Percentiles rank a stretch among this genome's conserved stretches.
Evolutionary conservation across 768 basidiomycete species (phyloP).

Genomic region (Amanita molliuscula): DNA sequence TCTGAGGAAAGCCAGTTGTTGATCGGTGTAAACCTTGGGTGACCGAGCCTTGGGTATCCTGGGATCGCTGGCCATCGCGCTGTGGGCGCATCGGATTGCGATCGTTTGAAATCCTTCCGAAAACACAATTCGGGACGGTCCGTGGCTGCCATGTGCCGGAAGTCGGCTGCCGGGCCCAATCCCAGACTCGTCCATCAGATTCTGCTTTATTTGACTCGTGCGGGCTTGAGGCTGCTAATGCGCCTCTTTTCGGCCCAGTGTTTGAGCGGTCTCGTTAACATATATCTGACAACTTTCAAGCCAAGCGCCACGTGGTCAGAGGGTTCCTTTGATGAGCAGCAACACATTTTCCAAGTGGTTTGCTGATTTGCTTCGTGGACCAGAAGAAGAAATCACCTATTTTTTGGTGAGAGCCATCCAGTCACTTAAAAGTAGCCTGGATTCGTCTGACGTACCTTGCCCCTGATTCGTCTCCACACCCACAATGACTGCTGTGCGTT

Average conservation of each 20-base stretch:
- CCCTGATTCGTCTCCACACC: not conserved
- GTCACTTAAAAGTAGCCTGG: not conserved
- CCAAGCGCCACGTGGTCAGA: too few relatives aligned
- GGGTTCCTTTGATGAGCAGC: too few relatives aligned
- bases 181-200: too few relatives aligned
- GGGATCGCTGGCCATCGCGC: conserved; percentile 40
- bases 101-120: not conserved
- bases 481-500: not conserved
- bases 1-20: conserved; percentile 48
- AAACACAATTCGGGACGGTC: conserved; percentile 1
- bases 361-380: not conserved
- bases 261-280: too few relatives aligned
- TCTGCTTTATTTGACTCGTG: too few relatives aligned
- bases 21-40: conserved; percentile 55
- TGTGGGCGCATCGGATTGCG: not conserved
- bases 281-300: too few relatives aligned
- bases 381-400: conserved; percentile 12
- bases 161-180: conserved; percentile 10
- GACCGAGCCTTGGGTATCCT: conserved; percentile 57
- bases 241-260: too few relatives aligned
- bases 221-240: too few relatives aligned
- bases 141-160: not conserved
- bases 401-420: conserved; percentile 17
- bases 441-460: not conserved
- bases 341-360: not conserved